Percentiles rank a stretch among this genome's conserved stretches.
Evolutionary conservation across 2,329 filamentous ascomycete genomes (phyloP).

Genomic region (Beauveria sp.): DNA sequence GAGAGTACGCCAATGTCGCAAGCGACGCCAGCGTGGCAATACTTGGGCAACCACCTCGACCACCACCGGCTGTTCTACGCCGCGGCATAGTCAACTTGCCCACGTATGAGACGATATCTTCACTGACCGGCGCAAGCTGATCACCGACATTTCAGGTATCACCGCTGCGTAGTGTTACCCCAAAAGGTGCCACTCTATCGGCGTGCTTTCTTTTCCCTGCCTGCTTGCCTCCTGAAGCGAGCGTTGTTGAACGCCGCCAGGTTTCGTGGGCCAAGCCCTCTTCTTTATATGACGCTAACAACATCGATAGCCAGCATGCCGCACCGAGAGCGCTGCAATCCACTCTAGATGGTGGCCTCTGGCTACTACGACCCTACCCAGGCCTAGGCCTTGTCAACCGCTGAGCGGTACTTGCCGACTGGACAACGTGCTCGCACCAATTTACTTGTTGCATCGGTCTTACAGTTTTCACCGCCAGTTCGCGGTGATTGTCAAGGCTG

Average conservation of each 20-base stretch:
- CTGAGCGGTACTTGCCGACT: conserved; percentile 1
- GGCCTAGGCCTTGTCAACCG: background rate
- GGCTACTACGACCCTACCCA: background rate
- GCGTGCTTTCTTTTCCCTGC: background rate
- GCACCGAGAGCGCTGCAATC: too few relatives aligned
- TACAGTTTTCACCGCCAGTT: background rate
- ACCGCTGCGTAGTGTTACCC: background rate
- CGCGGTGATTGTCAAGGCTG: background rate
- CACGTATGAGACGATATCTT: too few relatives aligned
- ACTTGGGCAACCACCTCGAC: too few relatives aligned
- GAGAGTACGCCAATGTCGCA: too few relatives aligned
- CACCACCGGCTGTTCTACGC: too few relatives aligned
- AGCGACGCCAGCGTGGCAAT: too few relatives aligned
- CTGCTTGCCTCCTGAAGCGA: background rate
- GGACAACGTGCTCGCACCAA: too few relatives aligned
- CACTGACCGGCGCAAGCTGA: too few relatives aligned
- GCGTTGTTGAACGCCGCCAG: background rate
- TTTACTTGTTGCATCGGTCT: background rate
- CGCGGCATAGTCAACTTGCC: too few relatives aligned
- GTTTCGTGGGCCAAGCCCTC: background rate
- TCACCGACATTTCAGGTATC: background rate
- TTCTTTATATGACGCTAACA: background rate
- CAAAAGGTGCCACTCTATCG: background rate
- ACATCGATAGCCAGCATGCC: too few relatives aligned
- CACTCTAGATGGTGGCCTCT: background rate